phyloP scores from a whole-genome alignment of 2,329 filamentous ascomycete genomes.

The Nectriaceae sp. region DNA sequence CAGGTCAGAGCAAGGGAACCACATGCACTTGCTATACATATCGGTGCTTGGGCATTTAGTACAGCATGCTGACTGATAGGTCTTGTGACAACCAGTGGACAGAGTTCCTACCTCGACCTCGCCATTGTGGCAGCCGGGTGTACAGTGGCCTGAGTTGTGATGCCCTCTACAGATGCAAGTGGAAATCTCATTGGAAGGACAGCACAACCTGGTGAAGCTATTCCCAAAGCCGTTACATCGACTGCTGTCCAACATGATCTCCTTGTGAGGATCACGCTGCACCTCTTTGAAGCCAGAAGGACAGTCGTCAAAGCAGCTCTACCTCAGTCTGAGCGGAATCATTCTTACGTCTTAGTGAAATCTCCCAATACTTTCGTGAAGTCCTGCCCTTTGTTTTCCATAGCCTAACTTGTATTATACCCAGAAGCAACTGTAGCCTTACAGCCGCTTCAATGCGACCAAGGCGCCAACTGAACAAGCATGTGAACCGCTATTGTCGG shows the following conservation, averaged over 20 bases:
- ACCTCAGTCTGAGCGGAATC: no score
- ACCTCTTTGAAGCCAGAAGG: slow-evolving; percentile 11
- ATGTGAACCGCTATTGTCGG: no score
- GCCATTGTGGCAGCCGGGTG: slow-evolving; percentile 11
- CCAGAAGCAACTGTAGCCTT: no score
- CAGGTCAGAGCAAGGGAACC: slow-evolving; percentile 7
- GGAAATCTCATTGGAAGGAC: background rate
- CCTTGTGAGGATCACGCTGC: slow-evolving; percentile 8
- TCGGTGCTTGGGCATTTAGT: slow-evolving; percentile 2
- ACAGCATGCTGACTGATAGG: slow-evolving; percentile 18
- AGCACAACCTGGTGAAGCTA: background rate
- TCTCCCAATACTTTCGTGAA: no score
- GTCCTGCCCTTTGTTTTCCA: no score
- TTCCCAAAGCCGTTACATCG: background rate
- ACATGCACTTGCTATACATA: slow-evolving; percentile 12
- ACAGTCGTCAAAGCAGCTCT: slow-evolving; percentile 12
- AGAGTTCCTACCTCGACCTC: slow-evolving; percentile 16
- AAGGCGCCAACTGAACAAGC: no score
- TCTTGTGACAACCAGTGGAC: slow-evolving; percentile 6
- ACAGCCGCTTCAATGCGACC: no score
- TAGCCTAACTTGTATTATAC: no score
- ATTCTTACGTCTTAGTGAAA: no score
- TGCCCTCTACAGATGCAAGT: slow-evolving; percentile 18
- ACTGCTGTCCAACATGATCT: slow-evolving; percentile 7
- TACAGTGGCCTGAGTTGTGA: slow-evolving; percentile 17